These are phyloP conservation scores for Porcisia deanei DNA, from an alignment of 208 protist species.

Conservation along the genomic window DNA sequence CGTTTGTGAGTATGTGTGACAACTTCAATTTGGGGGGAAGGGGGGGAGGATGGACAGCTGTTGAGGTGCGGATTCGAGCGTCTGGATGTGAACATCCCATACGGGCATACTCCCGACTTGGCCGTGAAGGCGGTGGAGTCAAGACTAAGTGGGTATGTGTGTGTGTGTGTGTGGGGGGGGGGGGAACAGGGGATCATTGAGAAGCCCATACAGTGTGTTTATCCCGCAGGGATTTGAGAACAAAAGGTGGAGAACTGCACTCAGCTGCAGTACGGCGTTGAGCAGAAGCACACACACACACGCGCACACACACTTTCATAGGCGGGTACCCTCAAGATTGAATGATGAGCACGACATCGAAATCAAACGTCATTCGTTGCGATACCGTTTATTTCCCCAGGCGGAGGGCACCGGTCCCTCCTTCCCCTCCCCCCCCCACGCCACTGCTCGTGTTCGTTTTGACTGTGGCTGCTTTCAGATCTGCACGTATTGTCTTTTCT, in stretches of 20 bases:
- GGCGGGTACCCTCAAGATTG: too few relatives aligned
- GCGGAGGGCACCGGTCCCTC: too few relatives aligned
- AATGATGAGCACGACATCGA: too few relatives aligned
- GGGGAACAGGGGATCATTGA: too few relatives aligned
- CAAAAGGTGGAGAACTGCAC: not conserved
- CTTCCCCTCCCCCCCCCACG: too few relatives aligned
- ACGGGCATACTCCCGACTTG: not conserved
- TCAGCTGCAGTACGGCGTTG: not conserved
- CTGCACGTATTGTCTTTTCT: not conserved
- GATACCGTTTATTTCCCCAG: too few relatives aligned
- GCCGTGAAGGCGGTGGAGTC: too few relatives aligned
- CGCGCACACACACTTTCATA: not conserved
- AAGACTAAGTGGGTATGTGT: conserved; percentile 2
- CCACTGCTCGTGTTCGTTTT: too few relatives aligned
- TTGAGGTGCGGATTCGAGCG: too few relatives aligned
- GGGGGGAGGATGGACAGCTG: not conserved
- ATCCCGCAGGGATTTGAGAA: not conserved
- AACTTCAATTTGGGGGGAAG: not conserved
- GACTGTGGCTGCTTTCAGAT: not conserved
- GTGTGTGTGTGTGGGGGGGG: not conserved
- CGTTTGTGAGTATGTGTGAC: not conserved
- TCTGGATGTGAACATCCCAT: too few relatives aligned
- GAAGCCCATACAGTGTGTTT: too few relatives aligned
- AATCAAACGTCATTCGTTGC: too few relatives aligned
- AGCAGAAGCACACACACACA: not conserved